Percentiles rank a stretch among this genome's conserved stretches.
Conservation (phyloP, 805 yeast species). For the Vanderwaltozyma verrucispora region DNA sequence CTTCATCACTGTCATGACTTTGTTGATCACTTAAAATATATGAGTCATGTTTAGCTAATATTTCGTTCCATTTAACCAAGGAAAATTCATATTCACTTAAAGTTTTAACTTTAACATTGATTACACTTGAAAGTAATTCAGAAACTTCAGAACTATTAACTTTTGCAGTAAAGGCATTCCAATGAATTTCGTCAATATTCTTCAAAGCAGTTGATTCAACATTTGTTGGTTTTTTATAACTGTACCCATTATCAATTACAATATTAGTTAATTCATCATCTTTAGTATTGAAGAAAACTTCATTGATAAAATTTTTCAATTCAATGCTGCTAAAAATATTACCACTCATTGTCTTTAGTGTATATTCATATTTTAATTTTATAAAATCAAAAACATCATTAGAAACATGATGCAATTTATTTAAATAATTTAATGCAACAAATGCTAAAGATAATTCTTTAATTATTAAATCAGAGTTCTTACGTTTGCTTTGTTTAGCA, state of each 20-base stretch:
- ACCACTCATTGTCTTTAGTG: constrained; percentile 21
- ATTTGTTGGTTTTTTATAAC: constrained; percentile 5
- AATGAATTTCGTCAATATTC: constrained; percentile 39
- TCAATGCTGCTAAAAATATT: constrained; percentile 16
- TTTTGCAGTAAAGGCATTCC: constrained; percentile 53
- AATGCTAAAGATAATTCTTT: constrained; percentile 16
- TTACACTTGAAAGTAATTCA: constrained; percentile 38
- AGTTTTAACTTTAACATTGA: constrained; percentile 27
- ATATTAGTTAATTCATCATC: constrained; percentile 31
- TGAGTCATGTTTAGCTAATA: constrained; percentile 47
- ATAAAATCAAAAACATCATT: constrained; percentile 13
- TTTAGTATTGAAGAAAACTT: not conserved
- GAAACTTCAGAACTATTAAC: constrained; percentile 68
- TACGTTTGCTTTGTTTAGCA: constrained; percentile 20
- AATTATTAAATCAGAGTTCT: constrained; percentile 15
- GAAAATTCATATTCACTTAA: constrained; percentile 45
- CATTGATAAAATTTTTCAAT: constrained; percentile 14
- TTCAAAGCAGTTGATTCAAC: constrained; percentile 3
- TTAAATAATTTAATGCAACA: constrained; percentile 17
- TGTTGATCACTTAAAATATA: constrained; percentile 38
- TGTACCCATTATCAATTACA: constrained; percentile 26
- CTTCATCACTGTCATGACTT: constrained; percentile 44
- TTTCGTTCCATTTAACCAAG: constrained; percentile 58
- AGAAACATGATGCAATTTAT: constrained; percentile 9
- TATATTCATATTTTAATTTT: constrained; percentile 20